These are phyloP conservation scores for Rhizophora mangle DNA, from an alignment of 345 rosid genomes.

Conservation along the genomic window DNA sequence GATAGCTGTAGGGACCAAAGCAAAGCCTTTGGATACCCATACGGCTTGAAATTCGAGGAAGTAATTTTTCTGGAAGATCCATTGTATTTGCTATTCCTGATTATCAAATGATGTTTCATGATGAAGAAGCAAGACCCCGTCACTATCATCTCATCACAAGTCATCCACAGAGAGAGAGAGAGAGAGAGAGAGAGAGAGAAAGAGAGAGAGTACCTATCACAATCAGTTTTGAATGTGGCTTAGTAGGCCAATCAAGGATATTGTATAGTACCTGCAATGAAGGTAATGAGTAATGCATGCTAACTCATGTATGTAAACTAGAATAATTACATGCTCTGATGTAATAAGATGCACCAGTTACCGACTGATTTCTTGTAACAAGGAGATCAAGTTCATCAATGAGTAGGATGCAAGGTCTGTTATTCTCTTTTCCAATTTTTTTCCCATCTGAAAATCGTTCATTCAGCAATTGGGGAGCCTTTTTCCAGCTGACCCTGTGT, in stretches of 20 bases:
- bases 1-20: slow-evolving; percentile 87
- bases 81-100: slow-evolving; percentile 95
- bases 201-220: slow-evolving; percentile 53
- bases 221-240: slow-evolving; percentile 72
- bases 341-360: slow-evolving; percentile 30
- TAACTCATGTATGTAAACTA: neutral
- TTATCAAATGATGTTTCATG: slow-evolving; percentile 6
- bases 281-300: slow-evolving; percentile 5
- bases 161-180: neutral
- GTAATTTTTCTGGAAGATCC: slow-evolving; percentile 98
- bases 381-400: slow-evolving; percentile 97
- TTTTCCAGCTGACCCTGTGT: slow-evolving; percentile 85
- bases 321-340: neutral
- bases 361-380: slow-evolving; percentile 94
- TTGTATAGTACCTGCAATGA: slow-evolving; percentile 66
- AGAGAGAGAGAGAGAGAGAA: neutral
- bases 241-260: slow-evolving; percentile 96
- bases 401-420: slow-evolving; percentile 79
- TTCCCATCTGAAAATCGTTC: slow-evolving; percentile 77
- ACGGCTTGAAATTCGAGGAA: slow-evolving; percentile 95
- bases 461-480: slow-evolving; percentile 74
- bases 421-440: slow-evolving; percentile 52
- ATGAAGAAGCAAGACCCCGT: slow-evolving; percentile 1
- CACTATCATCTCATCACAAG: neutral
- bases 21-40: slow-evolving; percentile 97